A percentile compares a stretch with the other conserved stretches of the same genome.
phyloP scores from a whole-genome alignment of 2,329 filamentous ascomycete genomes.

The Biscogniauxia marginata region DNA sequence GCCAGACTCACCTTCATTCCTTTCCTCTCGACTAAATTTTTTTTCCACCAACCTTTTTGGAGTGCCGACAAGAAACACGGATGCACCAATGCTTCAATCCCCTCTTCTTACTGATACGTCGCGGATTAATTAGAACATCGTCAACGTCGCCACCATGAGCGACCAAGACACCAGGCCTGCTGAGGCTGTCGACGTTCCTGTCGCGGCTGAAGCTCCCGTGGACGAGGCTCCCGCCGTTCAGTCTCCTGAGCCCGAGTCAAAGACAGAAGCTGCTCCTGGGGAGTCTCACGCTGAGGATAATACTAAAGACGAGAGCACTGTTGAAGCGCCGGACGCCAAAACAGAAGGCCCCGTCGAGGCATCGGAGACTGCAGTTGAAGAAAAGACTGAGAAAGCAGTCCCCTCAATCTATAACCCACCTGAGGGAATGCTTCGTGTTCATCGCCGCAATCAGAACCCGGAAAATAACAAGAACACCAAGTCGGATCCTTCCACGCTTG shows the following conservation, averaged over 20 bases:
- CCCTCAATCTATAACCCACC: conserved; percentile 20
- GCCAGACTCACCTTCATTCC: conserved; percentile 3
- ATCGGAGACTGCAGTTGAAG: conserved; percentile 26
- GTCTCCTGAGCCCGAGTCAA: conserved; percentile 1
- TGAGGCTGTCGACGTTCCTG: conserved; percentile 31
- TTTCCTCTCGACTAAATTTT: conserved; percentile 3
- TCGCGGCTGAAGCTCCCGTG: conserved; percentile 5
- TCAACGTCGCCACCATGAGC: conserved; percentile 27
- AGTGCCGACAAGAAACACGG: neutral
- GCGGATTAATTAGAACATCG: neutral
- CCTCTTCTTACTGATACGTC: neutral
- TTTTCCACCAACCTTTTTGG: neutral
- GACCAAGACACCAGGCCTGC: conserved; percentile 40
- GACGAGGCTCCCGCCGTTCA: conserved; percentile 1
- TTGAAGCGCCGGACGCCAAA: conserved; percentile 26
- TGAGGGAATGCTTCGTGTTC: conserved; percentile 44
- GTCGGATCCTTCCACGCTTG: conserved; percentile 65
- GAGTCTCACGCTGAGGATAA: conserved; percentile 23
- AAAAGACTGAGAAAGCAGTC: conserved; percentile 7
- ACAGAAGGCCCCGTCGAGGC: conserved; percentile 26
- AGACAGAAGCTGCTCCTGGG: conserved; percentile 20
- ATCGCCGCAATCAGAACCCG: conserved; percentile 39
- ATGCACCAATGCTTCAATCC: neutral
- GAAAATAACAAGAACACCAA: conserved; percentile 62
- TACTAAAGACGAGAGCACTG: conserved; percentile 25